Base-by-base conservation (phyloP, 768 basidiomycete genomes). In the Imleria badia region DNA sequence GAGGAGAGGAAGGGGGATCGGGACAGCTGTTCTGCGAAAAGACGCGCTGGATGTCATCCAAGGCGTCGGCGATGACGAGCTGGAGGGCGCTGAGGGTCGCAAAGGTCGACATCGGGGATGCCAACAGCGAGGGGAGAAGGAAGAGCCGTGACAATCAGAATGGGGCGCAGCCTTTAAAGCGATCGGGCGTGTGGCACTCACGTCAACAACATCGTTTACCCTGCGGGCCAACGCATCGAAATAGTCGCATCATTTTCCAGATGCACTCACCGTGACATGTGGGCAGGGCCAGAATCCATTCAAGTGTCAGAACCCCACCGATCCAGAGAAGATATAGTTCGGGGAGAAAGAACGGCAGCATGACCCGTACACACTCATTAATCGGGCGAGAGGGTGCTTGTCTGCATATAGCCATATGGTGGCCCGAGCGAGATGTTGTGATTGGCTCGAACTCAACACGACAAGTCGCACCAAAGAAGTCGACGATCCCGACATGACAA, bases 1-100 rank as follows among this genome's bases (percentile, higher is more conserved):
- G 42, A 35, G 58, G 58, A 6, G 54, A 52, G 15, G 55, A 44
- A 11, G 59, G 50, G 19, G 69, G 12, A 3, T 60, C 58, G 2
- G 44, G 51, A 4, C 45, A 9, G 12, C 6, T 31, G 1, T 36
- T 49, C 15, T 66, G 65, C 29, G 72, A 66, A 65, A 85, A 88
- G 47, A 86, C 72, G 47, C 73, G 73, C 67, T 88, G 82, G 15
- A 90, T 85, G 60, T 87, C 84, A 69, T 83, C 78, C 58, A 89
- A 71, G 23, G 87, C 86, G 59, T 85, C 76, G 62, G 82, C 84
- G 60, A 90, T 80, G 64, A 89, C 79, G 58, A 78, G 70, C 58
- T 87, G 82, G 40, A 89, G 79, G 33, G 82, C 80, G 43, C 81
- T 81, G 50, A 90, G 78, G 51, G 78, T 75, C 30, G 83, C 76